Evolutionary conservation across 805 yeast species (phyloP), one percentile per base, ranked within the genome.

Genomic region (Yarrowia sp.): DNA sequence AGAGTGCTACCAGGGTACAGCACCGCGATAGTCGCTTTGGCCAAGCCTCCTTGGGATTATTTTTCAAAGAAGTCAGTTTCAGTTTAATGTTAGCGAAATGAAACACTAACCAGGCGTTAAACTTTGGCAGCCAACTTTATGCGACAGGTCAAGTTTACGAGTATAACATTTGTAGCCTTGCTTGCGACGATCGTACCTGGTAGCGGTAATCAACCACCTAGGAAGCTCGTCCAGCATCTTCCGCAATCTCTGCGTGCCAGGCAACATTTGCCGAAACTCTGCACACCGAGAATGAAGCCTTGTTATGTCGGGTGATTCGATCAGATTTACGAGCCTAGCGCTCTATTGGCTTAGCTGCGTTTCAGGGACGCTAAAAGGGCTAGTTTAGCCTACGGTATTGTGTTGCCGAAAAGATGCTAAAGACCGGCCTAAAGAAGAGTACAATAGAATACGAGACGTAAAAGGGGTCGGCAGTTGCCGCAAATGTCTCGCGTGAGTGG

Each of bases 61-160:
- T n/a, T n/a, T n/a, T n/a, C n/a, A n/a, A n/a, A n/a, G n/a, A n/a
- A n/a, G n/a, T n/a, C n/a, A 16, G 12, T 10, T 44, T 44, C 18
- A n/a, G 35, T 27, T 44, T 29, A 44, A 44, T 44, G 13, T 44
- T 44, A 18, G 32, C 49, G 33, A 44, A 16, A 44, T 29, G 51
- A 44, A 44, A 44, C 22, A 42, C 33, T 27, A 42, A 27, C 10
- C 10, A 27, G 10, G 9, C 3, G 16, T 18, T 44, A 18, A 16
- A 19, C 51, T 44, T 44, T 4, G 25, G 51, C 51, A 44, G 31
- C 49, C 51, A 29, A 44, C 33, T 18, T 7, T 27, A 29, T 27
- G 35, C 13, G 22, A 12, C 2, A 14, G 18, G 51, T 19, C 25
- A 44, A 29, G 7, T 44, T 44, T 44, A 44, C 51, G 51, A 44